phyloP scores from a whole-genome alignment of 2,329 filamentous ascomycete species.

The Exophiala mesophila region DNA sequence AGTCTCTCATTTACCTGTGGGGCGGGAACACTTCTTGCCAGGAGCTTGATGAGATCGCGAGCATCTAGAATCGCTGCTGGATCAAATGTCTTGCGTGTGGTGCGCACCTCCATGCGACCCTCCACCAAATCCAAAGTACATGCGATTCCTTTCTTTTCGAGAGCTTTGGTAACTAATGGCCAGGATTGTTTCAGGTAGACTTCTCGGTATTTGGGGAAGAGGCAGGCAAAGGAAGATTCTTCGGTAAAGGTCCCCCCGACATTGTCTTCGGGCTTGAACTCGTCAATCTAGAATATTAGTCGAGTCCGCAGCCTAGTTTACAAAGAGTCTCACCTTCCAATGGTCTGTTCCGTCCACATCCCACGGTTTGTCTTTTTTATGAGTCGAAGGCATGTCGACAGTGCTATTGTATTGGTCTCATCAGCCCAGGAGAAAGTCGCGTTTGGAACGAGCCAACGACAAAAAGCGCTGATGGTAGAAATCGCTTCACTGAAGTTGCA shows the following conservation, averaged over 20 bases:
- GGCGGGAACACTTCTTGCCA: conserved; percentile 85
- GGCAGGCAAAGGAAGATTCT: conserved; percentile 76
- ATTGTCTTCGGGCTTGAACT: conserved; percentile 84
- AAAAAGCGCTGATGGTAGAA: too few species aligned
- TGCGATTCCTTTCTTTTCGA: conserved; percentile 82
- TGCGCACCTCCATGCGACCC: conserved; percentile 94
- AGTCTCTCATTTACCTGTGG: conserved; percentile 39
- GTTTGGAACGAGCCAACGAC: too few species aligned
- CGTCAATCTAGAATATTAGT: conserved; percentile 55
- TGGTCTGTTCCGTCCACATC: conserved; percentile 97
- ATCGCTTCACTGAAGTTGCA: too few species aligned
- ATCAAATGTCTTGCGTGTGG: conserved; percentile 85
- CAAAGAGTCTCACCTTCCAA: conserved; percentile 62
- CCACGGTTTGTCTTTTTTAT: conserved; percentile 89
- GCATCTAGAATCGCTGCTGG: conserved; percentile 91
- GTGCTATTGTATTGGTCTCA: too few species aligned
- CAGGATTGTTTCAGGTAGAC: conserved; percentile 87
- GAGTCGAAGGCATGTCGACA: conserved; percentile 91
- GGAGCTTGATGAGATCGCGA: conserved; percentile 86
- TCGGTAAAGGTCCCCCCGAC: conserved; percentile 78
- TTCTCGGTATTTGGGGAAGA: conserved; percentile 97
- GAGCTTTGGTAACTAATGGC: conserved; percentile 80
- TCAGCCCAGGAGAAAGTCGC: too few species aligned
- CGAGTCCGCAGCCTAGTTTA: neutral
- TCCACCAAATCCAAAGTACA: conserved; percentile 93